Conservation (phyloP, 2,329 filamentous ascomycete species). For the Arthrinium phaeospermum region DNA sequence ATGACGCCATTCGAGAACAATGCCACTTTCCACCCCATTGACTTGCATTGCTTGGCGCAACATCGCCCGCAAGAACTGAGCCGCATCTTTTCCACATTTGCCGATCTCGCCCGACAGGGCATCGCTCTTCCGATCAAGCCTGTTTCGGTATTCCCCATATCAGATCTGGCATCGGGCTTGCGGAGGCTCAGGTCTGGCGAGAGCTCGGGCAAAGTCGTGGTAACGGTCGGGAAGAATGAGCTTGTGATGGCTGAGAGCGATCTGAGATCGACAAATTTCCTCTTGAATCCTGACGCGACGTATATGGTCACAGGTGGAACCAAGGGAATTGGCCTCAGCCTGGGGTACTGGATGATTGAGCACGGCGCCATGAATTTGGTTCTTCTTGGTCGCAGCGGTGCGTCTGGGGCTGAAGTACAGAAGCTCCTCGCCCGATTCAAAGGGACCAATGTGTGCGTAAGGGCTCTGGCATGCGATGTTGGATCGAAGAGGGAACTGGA, state of each 20-base stretch:
- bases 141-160: constrained; percentile 22
- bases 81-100: constrained; percentile 23
- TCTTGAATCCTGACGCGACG: constrained; percentile 27
- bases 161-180: constrained; percentile 25
- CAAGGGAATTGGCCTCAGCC: constrained; percentile 31
- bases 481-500: constrained; percentile 21
- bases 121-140: constrained; percentile 24
- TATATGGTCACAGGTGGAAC: constrained; percentile 32
- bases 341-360: constrained; percentile 31
- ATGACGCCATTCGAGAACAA: constrained; percentile 27
- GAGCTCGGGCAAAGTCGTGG: constrained; percentile 27
- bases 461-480: constrained; percentile 5
- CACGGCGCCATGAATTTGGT: constrained; percentile 31
- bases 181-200: constrained; percentile 26
- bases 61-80: constrained; percentile 24
- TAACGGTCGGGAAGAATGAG: constrained; percentile 22
- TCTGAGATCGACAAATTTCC: constrained; percentile 20
- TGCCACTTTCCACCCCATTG: constrained; percentile 27
- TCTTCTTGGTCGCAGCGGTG: constrained; percentile 25
- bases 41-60: constrained; percentile 22
- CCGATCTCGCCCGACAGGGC: constrained; percentile 22
- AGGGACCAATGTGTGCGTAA: constrained; percentile 18
- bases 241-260: constrained; percentile 17
- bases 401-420: constrained; percentile 25
- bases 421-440: constrained; percentile 26